phyloP scores from a whole-genome alignment of 768 basidiomycete species.

The Hypsizygus marmoreus region DNA sequence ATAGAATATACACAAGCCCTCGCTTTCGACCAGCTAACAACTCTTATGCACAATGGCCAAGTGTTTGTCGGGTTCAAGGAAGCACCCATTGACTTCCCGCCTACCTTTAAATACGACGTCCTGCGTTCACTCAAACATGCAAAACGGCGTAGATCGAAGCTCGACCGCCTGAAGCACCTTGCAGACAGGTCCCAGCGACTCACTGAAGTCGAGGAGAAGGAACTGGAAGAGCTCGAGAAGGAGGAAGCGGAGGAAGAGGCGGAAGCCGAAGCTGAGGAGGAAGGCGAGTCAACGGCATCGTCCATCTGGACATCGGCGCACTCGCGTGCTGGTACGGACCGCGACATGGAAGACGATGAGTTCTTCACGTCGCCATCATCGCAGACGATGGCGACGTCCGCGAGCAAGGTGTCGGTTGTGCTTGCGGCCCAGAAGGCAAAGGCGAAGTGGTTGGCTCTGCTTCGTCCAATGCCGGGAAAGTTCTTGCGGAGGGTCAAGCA shows the following conservation, averaged over 20 bases:
- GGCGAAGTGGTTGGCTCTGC: slow-evolving; percentile 51
- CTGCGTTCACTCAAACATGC: slow-evolving; percentile 55
- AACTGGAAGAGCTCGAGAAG: slow-evolving; percentile 32
- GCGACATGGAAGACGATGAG: slow-evolving; percentile 40
- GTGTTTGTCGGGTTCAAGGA: slow-evolving; percentile 82
- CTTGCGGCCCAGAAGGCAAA: slow-evolving; percentile 56
- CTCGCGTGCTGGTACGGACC: slow-evolving; percentile 39
- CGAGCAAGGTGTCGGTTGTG: slow-evolving; percentile 39
- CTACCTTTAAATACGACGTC: slow-evolving; percentile 94
- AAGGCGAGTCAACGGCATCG: slow-evolving; percentile 56
- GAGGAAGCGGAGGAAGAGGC: slow-evolving; percentile 45
- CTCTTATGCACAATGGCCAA: slow-evolving; percentile 67
- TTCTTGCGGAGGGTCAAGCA: not conserved
- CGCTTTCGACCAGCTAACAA: slow-evolving; percentile 85
- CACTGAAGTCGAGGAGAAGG: slow-evolving; percentile 43
- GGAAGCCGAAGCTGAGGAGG: slow-evolving; percentile 34
- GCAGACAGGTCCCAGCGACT: slow-evolving; percentile 33
- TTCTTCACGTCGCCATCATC: slow-evolving; percentile 32
- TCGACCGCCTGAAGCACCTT: slow-evolving; percentile 35
- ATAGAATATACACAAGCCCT: slow-evolving; percentile 84
- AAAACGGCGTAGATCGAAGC: slow-evolving; percentile 39
- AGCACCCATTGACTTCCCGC: slow-evolving; percentile 80
- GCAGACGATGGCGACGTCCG: slow-evolving; percentile 27
- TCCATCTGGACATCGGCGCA: slow-evolving; percentile 50
- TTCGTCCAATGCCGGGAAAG: too few relatives aligned